phyloP scores from a whole-genome alignment of 345 rosid species.

The Salix arbutifolia region DNA sequence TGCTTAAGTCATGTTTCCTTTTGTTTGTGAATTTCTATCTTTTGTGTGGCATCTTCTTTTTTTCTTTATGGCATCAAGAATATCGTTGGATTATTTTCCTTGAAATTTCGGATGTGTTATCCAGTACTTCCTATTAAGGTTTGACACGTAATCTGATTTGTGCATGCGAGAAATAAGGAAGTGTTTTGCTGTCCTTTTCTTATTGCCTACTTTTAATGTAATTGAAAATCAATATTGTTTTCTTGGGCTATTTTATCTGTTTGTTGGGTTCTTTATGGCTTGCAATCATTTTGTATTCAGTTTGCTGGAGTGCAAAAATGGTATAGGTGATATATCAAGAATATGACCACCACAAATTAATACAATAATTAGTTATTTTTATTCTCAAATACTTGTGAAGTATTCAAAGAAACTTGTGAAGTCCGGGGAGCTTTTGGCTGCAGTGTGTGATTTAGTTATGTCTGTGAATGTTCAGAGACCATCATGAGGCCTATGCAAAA shows the following conservation, averaged over 20 bases:
- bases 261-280: not conserved
- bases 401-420: not conserved
- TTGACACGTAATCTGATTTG: not conserved
- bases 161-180: slow-evolving; percentile 5
- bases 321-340: not conserved
- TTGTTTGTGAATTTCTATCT: slow-evolving; percentile 1
- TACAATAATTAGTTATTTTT: no score
- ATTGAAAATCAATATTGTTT: not conserved
- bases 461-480: not conserved
- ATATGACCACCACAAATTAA: not conserved
- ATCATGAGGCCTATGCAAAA: not conserved
- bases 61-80: not conserved
- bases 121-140: not conserved
- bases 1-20: not conserved
- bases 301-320: not conserved
- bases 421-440: not conserved
- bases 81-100: not conserved
- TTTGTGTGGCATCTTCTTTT: not conserved
- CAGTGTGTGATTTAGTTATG: not conserved
- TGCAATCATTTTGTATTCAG: not conserved
- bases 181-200: not conserved
- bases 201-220: not conserved
- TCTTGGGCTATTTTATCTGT: not conserved
- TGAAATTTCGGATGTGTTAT: slow-evolving; percentile 6
- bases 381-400: not conserved